Base-by-base conservation (phyloP, 805 yeast genomes). In the Saccharomycopsis amapae region DNA sequence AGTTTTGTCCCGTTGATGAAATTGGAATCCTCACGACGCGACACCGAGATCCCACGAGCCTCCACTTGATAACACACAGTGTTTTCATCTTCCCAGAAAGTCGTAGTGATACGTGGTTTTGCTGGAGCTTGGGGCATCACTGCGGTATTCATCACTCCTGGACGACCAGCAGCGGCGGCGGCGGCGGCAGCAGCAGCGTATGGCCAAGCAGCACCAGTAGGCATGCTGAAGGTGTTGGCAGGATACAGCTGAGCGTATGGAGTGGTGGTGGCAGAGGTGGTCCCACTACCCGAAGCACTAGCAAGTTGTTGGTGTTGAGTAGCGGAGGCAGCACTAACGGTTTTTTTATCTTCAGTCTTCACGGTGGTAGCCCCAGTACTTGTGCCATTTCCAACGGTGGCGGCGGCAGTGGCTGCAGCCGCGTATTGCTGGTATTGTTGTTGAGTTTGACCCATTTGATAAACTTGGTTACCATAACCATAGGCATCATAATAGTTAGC, bases 61-160 rank as follows among this genome's bases (percentile, higher is more conserved):
- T 84, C 93, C 26, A 85, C 90, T 63, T 84, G 93, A 66, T 84
- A 85, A 59, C 93, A 85, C 43, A 84, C 63, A 1, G 93, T 85
- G 55, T 82, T 80, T 58, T 85, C 94, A 59, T 85, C 93, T 58
- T 84, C 90, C 95, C 95, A 85, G 75, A 81, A 75, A 13, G 90
- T 84, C 18, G 90, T 83, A 43, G 88, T 81, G 44, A 84, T 86
- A 51, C 75, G 64, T 43, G 80, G 79, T 58, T 72, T 68, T 28
- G n/a, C n/a, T n/a, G n/a, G n/a, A n/a, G n/a, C n/a, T n/a, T n/a
- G n/a, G n/a, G n/a, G n/a, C n/a, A n/a, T n/a, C n/a, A n/a, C n/a
- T n/a, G 38, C 12, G 10, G 38, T 34, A 15, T 34, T 34, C 2
- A 15, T 34, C 15, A 15, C 38, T 10, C 10, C 38, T 15, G 38